Conservation (phyloP, 2,329 filamentous ascomycete genomes). For the Diaporthe humulicola region DNA sequence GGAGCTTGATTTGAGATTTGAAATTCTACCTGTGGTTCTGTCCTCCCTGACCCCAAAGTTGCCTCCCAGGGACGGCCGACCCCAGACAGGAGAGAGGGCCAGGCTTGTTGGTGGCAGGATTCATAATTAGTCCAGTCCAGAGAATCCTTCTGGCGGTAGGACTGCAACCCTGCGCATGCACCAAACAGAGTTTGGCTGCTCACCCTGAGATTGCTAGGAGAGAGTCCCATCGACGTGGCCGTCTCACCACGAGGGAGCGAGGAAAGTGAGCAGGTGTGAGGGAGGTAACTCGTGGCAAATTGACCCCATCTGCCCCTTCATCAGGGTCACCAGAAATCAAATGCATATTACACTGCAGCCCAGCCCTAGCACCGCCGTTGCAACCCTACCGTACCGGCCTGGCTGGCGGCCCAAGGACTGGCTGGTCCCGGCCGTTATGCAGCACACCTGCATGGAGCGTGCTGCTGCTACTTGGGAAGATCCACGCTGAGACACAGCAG, state of each 20-base stretch:
- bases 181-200: slow-evolving; percentile 13
- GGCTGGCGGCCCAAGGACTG: slow-evolving; percentile 12
- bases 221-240: not conserved
- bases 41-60: not conserved
- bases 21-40: slow-evolving; percentile 2
- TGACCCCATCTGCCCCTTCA: not conserved
- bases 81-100: not conserved
- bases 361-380: slow-evolving; percentile 30
- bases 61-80: slow-evolving; percentile 9
- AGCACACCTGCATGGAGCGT: slow-evolving; percentile 12
- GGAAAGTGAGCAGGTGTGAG: not conserved
- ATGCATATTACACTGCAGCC: not conserved
- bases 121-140: slow-evolving; percentile 14
- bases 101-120: not conserved
- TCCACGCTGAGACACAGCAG: slow-evolving; percentile 7
- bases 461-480: slow-evolving; percentile 4
- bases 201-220: not conserved
- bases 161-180: slow-evolving; percentile 24
- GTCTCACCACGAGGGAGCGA: not conserved
- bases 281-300: slow-evolving; percentile 11
- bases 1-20: not conserved
- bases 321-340: slow-evolving; percentile 22
- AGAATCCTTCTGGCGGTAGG: slow-evolving; percentile 34
- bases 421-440: slow-evolving; percentile 20
- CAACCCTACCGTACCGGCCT: slow-evolving; percentile 1